Base-by-base conservation (phyloP, 2,329 filamentous ascomycete species). In the Ophiostoma pallidulum region DNA sequence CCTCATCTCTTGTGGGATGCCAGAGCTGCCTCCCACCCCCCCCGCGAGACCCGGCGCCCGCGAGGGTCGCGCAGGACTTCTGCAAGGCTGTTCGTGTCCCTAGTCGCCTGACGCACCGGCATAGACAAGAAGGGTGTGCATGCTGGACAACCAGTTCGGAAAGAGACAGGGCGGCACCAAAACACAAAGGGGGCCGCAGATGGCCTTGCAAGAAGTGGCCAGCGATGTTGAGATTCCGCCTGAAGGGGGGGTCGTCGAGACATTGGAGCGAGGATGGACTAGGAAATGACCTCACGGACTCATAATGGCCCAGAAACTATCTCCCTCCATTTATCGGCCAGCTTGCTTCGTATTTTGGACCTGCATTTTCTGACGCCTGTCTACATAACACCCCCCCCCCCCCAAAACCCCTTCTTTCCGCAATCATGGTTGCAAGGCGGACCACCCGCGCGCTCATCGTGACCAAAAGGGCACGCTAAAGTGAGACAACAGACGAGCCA, bases 401-500 rank as follows among this genome's bases (percentile, higher is more conserved):
- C n/a, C n/a, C n/a, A n/a, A n/a, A n/a, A n/a, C n/a, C n/a, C n/a
- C n/a, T 28, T 44, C 20, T 36, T 8, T 28, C 22, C 14, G 28
- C 32, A 19, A n/a, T 28, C 16, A 36, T 31, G 45, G 29, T 22
- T 35, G 32, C 39, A 37, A 48, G 47, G 47, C 41, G 32, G 18
- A 45, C 41, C 39, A 47, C 18, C 44, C 49, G 51, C 51, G 22
- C 39, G 35, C n/a, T 39, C 57, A 59, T 49, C 58, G 58, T 62
- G 60, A 64, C 62, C 59, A 51, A 51, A 44, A 51, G 33, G 45
- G 49, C 49, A 28, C 37, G 45, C 51, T 32, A 51, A 51, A 35
- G 48, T 63, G 57, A 64, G 62, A 64, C 62, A 64, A 50, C n/a
- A n/a, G n/a, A n/a, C 41, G 51, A 57, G 56, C 56, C 60, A 61